Evolutionary conservation across 2,329 filamentous ascomycete genomes (phyloP), one percentile per base, ranked within the genome.

Genomic region (Periconia digitata): DNA sequence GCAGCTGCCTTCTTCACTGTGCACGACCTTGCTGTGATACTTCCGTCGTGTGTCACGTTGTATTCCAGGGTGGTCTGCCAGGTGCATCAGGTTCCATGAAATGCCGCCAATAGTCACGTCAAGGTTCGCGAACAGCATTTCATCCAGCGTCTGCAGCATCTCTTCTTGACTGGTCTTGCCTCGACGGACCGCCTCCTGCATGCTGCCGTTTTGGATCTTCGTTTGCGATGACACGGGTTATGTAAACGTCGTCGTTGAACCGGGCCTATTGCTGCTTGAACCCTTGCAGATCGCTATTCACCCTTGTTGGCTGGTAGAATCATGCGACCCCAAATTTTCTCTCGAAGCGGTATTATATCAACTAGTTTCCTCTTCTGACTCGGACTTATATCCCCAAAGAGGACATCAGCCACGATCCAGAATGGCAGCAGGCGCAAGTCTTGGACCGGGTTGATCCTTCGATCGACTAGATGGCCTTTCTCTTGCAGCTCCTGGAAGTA

Each of bases 61-160:
- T n/a, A n/a, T n/a, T n/a, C n/a, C n/a, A n/a, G n/a, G n/a, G 1
- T n/a, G n/a, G n/a, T n/a, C n/a, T n/a, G 74, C 74, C 0, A 79
- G 58, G 34, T 74, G 72, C 1, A 76, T 55, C 0, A 74, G 48
- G 34, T 66, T 72, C 74, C 76, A 79, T 0, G 72, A 72, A 0
- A 77, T 46, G 2, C 56, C 72, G 13, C 72, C 70, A 1, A 66
- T 68, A 0, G 74, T 76, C 4, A 78, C 75, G 44, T 79, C 76
- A 1, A 79, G 62, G 49, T 79, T 78, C 5, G 74, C 76, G 47
- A 69, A 79, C 0, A 78, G 64, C 18, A 66, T 64, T 53, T 79
- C 76, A 48, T 78, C 74, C 3, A 78, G 49, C 0, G 76, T 78
- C 27, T 76, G 75, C 0, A 72, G 34, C 10, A 54, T 5, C 37